These are phyloP conservation scores for Obba rivulosa DNA, from an alignment of 768 basidiomycete genomes.

Conservation along the genomic window DNA sequence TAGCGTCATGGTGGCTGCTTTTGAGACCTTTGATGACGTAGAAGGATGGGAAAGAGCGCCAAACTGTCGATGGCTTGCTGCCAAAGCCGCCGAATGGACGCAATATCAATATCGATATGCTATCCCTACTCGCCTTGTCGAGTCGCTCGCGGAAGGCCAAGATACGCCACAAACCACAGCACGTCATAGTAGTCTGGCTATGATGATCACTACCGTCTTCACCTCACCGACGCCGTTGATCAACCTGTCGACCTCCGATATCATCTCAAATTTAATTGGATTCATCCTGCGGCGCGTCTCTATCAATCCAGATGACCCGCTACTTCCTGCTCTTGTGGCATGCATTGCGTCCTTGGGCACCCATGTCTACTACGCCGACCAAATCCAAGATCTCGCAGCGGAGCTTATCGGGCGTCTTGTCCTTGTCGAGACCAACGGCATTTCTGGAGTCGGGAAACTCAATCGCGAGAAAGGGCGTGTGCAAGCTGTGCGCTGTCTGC, in stretches of 20 bases:
- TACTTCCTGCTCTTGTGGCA: constrained; percentile 64
- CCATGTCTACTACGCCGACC: constrained; percentile 94
- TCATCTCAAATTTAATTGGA: constrained; percentile 71
- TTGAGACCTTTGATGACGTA: constrained; percentile 59
- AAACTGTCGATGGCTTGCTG: constrained; percentile 80
- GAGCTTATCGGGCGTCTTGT: constrained; percentile 76
- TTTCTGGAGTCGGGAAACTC: constrained; percentile 35
- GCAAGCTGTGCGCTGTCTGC: constrained; percentile 63
- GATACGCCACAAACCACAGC: constrained; percentile 42
- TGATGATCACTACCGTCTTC: constrained; percentile 82
- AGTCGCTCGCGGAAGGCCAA: constrained; percentile 61
- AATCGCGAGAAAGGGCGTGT: constrained; percentile 42
- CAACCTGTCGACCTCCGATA: constrained; percentile 87
- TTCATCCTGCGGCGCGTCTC: constrained; percentile 68
- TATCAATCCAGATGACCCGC: constrained; percentile 53
- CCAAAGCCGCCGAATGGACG: constrained; percentile 77
- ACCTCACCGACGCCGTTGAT: constrained; percentile 77
- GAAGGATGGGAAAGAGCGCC: constrained; percentile 61
- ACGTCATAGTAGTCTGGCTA: constrained; percentile 57
- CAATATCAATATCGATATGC: constrained; percentile 93
- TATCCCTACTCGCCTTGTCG: constrained; percentile 80
- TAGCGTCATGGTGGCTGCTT: constrained; percentile 64
- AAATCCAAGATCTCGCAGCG: constrained; percentile 86
- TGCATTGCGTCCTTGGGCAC: constrained; percentile 82
- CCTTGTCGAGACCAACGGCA: constrained; percentile 61